Conservation (phyloP, 2,329 filamentous ascomycete genomes). For the Colletotrichum karsti region DNA sequence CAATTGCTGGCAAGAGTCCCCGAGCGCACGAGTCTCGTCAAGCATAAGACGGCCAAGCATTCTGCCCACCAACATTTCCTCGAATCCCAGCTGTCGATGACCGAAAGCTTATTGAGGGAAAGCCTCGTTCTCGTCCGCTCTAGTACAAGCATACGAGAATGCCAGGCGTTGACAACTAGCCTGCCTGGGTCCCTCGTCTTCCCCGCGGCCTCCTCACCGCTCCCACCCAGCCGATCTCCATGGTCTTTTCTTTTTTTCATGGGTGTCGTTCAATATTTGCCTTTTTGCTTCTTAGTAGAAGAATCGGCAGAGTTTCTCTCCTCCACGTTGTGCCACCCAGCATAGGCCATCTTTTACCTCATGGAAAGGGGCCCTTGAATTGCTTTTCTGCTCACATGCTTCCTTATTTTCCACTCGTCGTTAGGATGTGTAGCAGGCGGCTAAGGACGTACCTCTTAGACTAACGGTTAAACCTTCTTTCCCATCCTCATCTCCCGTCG, state of each 20-base stretch:
- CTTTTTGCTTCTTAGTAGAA: neutral
- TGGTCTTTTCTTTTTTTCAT: neutral
- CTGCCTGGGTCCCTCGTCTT: neutral
- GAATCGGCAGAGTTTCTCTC: conserved; percentile 12
- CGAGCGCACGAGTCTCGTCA: neutral
- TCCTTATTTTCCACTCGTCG: neutral
- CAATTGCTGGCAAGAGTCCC: neutral
- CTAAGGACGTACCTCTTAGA: neutral
- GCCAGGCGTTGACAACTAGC: neutral
- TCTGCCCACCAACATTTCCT: neutral
- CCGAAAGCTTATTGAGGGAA: neutral
- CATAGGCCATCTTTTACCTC: neutral
- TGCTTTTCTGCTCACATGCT: conserved; percentile 4
- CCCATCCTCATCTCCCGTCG: conserved; percentile 5
- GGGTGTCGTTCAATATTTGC: conserved; percentile 8
- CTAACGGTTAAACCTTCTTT: neutral
- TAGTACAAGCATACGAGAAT: neutral
- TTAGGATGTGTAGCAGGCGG: neutral
- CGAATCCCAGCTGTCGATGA: neutral
- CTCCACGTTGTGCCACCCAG: neutral
- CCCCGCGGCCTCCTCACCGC: neutral
- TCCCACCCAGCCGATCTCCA: neutral
- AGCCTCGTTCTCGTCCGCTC: neutral
- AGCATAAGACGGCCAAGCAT: neutral
- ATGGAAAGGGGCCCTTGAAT: neutral